phyloP scores from a whole-genome alignment of 805 yeast species.

The Candida ficus region DNA sequence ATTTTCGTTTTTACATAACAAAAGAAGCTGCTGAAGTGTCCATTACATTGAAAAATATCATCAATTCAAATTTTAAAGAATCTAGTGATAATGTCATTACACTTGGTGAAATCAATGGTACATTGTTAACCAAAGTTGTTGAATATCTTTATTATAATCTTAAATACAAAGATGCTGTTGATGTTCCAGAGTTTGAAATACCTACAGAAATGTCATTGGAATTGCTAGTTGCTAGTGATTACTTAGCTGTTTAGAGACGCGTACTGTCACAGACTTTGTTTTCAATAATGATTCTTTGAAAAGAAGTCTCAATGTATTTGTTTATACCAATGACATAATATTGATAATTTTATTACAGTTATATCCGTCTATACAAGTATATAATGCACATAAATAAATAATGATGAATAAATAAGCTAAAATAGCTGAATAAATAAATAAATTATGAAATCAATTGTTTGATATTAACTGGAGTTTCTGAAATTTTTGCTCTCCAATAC shows the following conservation, averaged over 20 bases:
- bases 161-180: slow-evolving; percentile 57
- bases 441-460: not conserved
- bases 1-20: slow-evolving; percentile 52
- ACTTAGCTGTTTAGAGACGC: slow-evolving; percentile 52
- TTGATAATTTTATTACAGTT: too few species aligned
- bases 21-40: slow-evolving; percentile 75
- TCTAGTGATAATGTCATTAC: slow-evolving; percentile 49
- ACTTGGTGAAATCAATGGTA: slow-evolving; percentile 62
- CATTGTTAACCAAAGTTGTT: slow-evolving; percentile 69
- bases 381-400: not conserved
- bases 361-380: too few species aligned
- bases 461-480: not conserved
- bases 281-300: not conserved
- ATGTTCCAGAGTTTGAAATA: slow-evolving; percentile 79
- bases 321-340: too few species aligned
- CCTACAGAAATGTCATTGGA: slow-evolving; percentile 95
- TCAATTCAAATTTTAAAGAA: slow-evolving; percentile 54
- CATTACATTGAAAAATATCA: slow-evolving; percentile 56
- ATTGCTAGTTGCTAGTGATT: slow-evolving; percentile 89
- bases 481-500: slow-evolving; percentile 14
- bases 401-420: not conserved
- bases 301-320: too few species aligned
- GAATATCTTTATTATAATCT: slow-evolving; percentile 78
- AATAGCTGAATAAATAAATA: slow-evolving; percentile 1
- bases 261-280: too few species aligned